These are phyloP conservation scores for Lasiosphaeris hirsuta DNA, from an alignment of 495 filamentous ascomycete species.

Conservation along the genomic window DNA sequence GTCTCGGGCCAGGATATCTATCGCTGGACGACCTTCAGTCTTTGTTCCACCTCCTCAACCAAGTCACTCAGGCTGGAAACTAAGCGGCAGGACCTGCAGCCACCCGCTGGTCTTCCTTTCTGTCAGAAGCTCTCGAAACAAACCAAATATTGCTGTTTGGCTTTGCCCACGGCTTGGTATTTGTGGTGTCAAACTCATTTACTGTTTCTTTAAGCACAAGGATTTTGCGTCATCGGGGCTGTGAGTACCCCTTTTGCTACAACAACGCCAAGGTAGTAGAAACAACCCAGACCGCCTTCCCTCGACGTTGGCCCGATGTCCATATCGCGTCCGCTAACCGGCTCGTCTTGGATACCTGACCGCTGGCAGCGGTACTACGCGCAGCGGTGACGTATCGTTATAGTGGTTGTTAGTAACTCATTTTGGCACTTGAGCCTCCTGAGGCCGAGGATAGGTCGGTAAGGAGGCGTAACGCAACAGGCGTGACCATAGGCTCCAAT, in stretches of 20 bases:
- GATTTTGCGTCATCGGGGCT: constrained; percentile 40
- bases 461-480: constrained; percentile 2
- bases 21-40: constrained; percentile 32
- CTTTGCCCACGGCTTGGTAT: constrained; percentile 31
- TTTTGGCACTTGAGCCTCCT: background rate
- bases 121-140: constrained; percentile 44
- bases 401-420: too few species aligned
- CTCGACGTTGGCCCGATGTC: constrained; percentile 27
- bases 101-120: constrained; percentile 40
- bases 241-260: constrained; percentile 31
- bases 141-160: constrained; percentile 45
- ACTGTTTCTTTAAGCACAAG: constrained; percentile 38
- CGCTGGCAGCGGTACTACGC: too few species aligned
- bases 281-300: constrained; percentile 41
- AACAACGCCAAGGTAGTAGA: constrained; percentile 24
- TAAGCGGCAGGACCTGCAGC: constrained; percentile 51
- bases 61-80: constrained; percentile 33
- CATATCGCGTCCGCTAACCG: too few species aligned
- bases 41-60: constrained; percentile 43
- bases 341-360: too few species aligned
- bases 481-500: background rate
- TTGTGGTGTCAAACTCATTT: constrained; percentile 51
- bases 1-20: constrained; percentile 33
- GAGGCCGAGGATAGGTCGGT: background rate
- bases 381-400: too few species aligned